phyloP scores from a whole-genome alignment of 2,329 filamentous ascomycete genomes.

The Neofusicoccum ribis region DNA sequence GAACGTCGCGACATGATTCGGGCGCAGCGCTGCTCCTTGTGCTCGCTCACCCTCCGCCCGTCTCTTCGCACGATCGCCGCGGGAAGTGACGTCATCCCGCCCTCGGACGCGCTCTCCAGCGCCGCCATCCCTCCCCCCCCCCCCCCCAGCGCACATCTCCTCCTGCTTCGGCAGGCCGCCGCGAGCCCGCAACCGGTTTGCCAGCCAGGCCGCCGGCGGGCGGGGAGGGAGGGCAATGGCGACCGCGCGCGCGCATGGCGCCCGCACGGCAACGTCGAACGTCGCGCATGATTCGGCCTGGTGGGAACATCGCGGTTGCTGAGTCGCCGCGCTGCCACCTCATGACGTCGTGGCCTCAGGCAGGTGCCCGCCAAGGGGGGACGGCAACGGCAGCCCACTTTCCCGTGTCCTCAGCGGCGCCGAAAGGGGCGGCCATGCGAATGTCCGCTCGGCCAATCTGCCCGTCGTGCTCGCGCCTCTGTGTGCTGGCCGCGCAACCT shows the following conservation, averaged over 20 bases:
- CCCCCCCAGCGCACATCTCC: not conserved
- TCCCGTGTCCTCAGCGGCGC: not conserved
- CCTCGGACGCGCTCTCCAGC: not conserved
- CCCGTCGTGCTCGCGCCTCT: not conserved
- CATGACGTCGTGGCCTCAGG: conserved; percentile 15
- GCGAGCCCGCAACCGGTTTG: too few species aligned
- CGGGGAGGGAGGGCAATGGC: not conserved
- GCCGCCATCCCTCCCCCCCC: not conserved
- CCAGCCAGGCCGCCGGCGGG: too few species aligned
- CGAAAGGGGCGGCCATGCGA: not conserved
- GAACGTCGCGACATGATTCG: not conserved
- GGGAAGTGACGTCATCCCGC: conserved; percentile 10
- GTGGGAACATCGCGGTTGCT: conserved; percentile 7
- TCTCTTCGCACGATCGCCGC: not conserved
- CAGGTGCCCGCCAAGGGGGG: not conserved
- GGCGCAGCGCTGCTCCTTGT: not conserved
- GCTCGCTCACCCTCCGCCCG: not conserved
- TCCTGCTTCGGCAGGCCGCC: not conserved
- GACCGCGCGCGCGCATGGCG: not conserved
- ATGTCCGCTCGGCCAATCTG: too few species aligned
- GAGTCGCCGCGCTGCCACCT: not conserved
- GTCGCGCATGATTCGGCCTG: conserved; percentile 6
- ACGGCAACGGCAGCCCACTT: not conserved
- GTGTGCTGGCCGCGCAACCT: not conserved
- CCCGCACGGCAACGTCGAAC: not conserved